Evolutionary conservation across 164 flowering plant genomes (phyloP), one percentile per base, ranked within the genome.

Genomic region (Warburgia ugandensis): DNA sequence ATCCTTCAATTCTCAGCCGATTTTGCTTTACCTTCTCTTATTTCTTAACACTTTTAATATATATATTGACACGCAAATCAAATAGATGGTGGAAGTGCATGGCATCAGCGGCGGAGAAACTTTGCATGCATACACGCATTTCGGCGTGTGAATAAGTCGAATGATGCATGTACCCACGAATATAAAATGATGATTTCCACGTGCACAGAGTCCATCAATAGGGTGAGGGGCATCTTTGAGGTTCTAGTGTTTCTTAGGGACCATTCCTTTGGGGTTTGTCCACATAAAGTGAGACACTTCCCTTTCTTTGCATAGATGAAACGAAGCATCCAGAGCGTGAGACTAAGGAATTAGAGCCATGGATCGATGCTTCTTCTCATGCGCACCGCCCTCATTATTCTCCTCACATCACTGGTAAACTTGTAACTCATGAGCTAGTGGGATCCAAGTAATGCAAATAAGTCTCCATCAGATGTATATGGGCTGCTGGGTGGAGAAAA

Each of bases 181-280:
- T 36, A 42, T 59, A 39, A 26, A 57, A 68, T 70, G 70, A 78
- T 75, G 66, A 68, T 67, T 60, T 52, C 72, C 80, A 71, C 83
- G 80, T 75, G 83, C n/a, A n/a, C 65, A 46, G n/a, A n/a, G n/a
- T n/a, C 1, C 39, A 13, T 28, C 2, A 38, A 22, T n/a, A 29
- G 38, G 17, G 17, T 29, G 48, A 16, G 29, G 30, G 45, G 56
- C 42, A 45, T 50, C 50, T 58, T 50, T 42, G 58, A 30, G 41
- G 25, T 66, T 52, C 42, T 33, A 40, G 13, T 43, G 47, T 48
- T 27, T n/a, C 45, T 46, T 50, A 27, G 73, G 71, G 70, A 46
- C 78, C 74, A 61, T 65, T 45, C 16, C 58, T 56, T 48, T 39
- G 44, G 23, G 50, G 56, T 43, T 48, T 73, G 81, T 69, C 76